Percentiles rank a stretch among this genome's conserved stretches.
Evolutionary conservation across 2,329 filamentous ascomycete genomes (phyloP).

Genomic region (Penicillium griseofulvum): DNA sequence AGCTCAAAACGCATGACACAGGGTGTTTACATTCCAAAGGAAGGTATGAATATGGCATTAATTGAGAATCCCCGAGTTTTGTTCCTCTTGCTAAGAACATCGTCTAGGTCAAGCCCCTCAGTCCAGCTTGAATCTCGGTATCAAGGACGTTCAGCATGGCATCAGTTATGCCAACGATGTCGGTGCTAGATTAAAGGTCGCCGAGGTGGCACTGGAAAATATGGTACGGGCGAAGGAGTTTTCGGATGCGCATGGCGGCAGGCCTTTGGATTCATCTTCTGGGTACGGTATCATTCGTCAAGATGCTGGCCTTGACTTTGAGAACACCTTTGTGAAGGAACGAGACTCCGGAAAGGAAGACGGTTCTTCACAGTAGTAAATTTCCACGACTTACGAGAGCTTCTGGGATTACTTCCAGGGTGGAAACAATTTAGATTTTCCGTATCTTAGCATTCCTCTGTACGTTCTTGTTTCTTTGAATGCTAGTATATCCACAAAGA

Average conservation of each 20-base stretch:
- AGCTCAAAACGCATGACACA: constrained; percentile 30
- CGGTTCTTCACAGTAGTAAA: background rate
- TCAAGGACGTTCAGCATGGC: constrained; percentile 53
- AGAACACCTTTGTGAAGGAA: constrained; percentile 36
- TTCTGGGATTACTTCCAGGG: background rate
- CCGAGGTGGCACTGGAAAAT: constrained; percentile 45
- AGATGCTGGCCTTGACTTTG: constrained; percentile 47
- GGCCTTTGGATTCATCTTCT: constrained; percentile 51
- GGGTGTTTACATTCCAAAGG: constrained; percentile 29
- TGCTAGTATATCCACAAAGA: background rate
- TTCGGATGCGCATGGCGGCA: constrained; percentile 31
- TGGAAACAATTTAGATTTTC: background rate
- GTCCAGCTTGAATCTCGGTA: constrained; percentile 51
- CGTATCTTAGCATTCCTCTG: background rate
- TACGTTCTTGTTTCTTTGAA: background rate
- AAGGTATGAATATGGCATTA: constrained; percentile 7
- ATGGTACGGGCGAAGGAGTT: constrained; percentile 45
- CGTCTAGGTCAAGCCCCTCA: constrained; percentile 32
- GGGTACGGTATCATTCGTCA: constrained; percentile 50
- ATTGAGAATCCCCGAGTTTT: background rate
- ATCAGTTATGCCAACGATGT: constrained; percentile 44
- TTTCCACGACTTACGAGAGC: background rate
- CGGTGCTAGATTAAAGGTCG: constrained; percentile 43
- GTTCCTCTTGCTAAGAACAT: background rate
- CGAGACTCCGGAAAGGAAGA: constrained; percentile 4